Percentiles rank a stretch among this genome's conserved stretches.
Conservation (phyloP, 352 stramenopile species). For the Phytopythium vexans region DNA sequence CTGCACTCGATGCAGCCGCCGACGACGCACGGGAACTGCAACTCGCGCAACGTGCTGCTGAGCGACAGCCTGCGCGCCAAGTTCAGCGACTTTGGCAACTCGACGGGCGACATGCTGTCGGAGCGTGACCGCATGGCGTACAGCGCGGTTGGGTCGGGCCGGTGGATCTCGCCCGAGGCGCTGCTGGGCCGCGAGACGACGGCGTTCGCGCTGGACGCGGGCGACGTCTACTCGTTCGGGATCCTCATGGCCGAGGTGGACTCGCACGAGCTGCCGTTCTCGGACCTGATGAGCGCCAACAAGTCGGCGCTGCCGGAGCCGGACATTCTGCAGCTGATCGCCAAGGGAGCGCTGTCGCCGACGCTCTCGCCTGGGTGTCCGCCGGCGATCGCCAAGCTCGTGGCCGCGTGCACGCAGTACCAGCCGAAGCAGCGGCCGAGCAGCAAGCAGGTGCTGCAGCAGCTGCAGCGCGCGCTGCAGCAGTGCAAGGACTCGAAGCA, state of each 20-base stretch:
- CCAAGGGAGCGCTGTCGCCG: slow-evolving; percentile 48
- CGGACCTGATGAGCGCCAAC: slow-evolving; percentile 64
- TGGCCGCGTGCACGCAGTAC: slow-evolving; percentile 36
- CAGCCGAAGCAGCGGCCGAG: slow-evolving; percentile 30
- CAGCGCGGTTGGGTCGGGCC: slow-evolving; percentile 58
- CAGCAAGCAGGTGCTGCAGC: slow-evolving; percentile 29
- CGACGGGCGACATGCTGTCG: slow-evolving; percentile 44
- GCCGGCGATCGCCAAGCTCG: slow-evolving; percentile 43
- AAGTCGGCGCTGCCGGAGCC: slow-evolving; percentile 47
- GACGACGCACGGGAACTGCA: slow-evolving; percentile 59
- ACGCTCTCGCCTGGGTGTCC: slow-evolving; percentile 51
- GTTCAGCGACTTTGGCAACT: slow-evolving; percentile 59
- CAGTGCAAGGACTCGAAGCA: slow-evolving; percentile 7
- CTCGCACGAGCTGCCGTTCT: slow-evolving; percentile 67
- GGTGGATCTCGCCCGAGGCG: slow-evolving; percentile 70
- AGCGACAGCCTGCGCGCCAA: slow-evolving; percentile 58
- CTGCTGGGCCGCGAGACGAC: slow-evolving; percentile 49
- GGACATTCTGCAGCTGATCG: slow-evolving; percentile 67
- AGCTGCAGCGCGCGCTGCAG: slow-evolving; percentile 27
- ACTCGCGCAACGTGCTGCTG: slow-evolving; percentile 65
- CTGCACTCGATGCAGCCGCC: slow-evolving; percentile 59
- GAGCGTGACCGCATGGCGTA: slow-evolving; percentile 63
- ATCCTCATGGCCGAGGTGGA: slow-evolving; percentile 72
- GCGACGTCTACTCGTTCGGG: slow-evolving; percentile 67
- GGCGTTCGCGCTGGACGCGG: slow-evolving; percentile 31